These are phyloP conservation scores for Volvariella volvacea DNA, from an alignment of 1,284 basidiomycete species.

Conservation along the genomic window DNA sequence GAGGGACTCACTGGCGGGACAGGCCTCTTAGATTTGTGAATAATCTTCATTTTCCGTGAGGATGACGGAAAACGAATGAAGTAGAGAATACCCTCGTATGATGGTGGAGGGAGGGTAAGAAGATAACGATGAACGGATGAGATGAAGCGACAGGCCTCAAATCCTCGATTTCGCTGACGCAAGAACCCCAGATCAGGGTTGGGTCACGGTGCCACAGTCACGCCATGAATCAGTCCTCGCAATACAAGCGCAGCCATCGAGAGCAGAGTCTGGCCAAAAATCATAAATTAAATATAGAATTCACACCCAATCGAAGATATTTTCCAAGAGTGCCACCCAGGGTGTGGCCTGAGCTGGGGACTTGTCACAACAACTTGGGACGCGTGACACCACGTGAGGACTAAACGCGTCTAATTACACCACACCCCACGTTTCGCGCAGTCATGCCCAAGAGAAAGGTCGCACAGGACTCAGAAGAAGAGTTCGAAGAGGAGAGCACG, in stretches of 20 bases:
- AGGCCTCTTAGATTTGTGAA: conserved; percentile 72
- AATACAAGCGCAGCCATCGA: background rate
- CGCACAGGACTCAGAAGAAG: conserved; percentile 12
- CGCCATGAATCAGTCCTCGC: conserved; percentile 4
- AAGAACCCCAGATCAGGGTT: conserved; percentile 4
- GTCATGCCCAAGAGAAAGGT: conserved; percentile 30
- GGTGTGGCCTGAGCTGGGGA: background rate
- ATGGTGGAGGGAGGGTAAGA: conserved; percentile 1
- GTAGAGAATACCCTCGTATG: conserved; percentile 2
- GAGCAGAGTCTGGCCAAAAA: too few relatives aligned
- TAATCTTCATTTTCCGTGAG: conserved; percentile 73
- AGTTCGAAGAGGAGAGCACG: conserved; percentile 11
- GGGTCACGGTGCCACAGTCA: conserved; percentile 7
- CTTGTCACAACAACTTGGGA: background rate
- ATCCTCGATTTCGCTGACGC: conserved; percentile 6
- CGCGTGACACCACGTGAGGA: conserved; percentile 2
- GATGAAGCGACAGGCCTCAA: background rate
- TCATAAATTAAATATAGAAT: too few relatives aligned
- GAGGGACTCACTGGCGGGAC: conserved; percentile 53
- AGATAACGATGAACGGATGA: background rate
- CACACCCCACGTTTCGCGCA: background rate
- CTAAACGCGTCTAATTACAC: background rate
- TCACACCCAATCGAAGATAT: too few relatives aligned
- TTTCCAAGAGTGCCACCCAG: too few relatives aligned
- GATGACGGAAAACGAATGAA: conserved; percentile 28